phyloP scores from a whole-genome alignment of 2,329 filamentous ascomycete genomes.

The Aureobasidium melanogenum region DNA sequence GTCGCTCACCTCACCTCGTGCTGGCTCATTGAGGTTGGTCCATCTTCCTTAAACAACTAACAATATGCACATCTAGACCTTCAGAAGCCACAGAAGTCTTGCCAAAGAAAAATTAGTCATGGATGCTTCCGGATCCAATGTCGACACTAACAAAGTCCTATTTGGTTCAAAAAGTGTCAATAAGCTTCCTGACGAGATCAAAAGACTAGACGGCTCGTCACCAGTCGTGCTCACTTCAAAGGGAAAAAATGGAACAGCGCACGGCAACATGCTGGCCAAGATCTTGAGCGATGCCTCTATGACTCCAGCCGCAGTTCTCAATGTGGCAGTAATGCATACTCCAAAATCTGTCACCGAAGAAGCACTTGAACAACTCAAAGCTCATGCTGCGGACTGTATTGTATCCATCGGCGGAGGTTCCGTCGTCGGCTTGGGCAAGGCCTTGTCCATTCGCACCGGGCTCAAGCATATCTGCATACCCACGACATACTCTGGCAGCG shows the following conservation, averaged over 20 bases:
- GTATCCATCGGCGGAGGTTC: constrained; percentile 56
- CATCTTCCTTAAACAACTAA: not conserved
- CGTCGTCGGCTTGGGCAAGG: constrained; percentile 48
- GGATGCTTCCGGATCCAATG: constrained; percentile 49
- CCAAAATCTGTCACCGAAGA: constrained; percentile 49
- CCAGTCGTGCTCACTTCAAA: constrained; percentile 46
- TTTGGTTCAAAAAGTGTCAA: constrained; percentile 49
- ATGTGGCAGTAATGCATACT: constrained; percentile 55
- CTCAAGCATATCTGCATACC: constrained; percentile 27
- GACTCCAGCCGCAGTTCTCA: constrained; percentile 36
- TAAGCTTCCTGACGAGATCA: constrained; percentile 36
- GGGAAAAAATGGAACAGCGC: constrained; percentile 37
- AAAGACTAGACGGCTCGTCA: constrained; percentile 38
- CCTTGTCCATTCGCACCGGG: constrained; percentile 26
- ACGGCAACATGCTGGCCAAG: constrained; percentile 20
- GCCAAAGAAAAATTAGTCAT: constrained; percentile 22
- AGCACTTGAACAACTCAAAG: constrained; percentile 41
- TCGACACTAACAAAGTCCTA: constrained; percentile 45
- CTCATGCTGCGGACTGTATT: constrained; percentile 40
- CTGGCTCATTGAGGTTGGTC: not conserved
- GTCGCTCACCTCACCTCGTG: not conserved
- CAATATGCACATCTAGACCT: not conserved
- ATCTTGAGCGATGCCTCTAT: constrained; percentile 29
- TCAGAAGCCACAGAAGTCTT: not conserved
- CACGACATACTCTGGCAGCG: constrained; percentile 32